Percentiles rank a stretch among this genome's conserved stretches.
phyloP scores from a whole-genome alignment of 305 asterid genomes.

The Solanum hybrid region DNA sequence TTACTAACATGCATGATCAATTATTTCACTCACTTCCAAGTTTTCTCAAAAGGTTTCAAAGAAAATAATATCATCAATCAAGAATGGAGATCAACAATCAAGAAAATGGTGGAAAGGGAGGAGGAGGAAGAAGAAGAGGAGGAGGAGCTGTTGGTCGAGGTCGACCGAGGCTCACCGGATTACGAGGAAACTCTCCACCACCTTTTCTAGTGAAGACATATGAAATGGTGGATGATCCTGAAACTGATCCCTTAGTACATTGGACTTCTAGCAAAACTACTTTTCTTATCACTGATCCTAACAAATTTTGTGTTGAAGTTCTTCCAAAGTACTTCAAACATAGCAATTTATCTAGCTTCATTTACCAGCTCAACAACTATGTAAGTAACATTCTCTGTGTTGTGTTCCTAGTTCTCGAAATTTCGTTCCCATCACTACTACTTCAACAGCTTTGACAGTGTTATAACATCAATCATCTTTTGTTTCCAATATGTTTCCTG shows the following conservation, averaged over 20 bases:
- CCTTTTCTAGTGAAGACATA: slow-evolving; percentile 35
- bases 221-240: slow-evolving; percentile 31
- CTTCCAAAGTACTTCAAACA: slow-evolving; percentile 45
- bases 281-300: slow-evolving; percentile 30
- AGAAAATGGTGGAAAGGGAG: neutral
- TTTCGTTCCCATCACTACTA: neutral
- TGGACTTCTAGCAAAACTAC: slow-evolving; percentile 34
- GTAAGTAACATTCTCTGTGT: slow-evolving; percentile 18
- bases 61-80: neutral
- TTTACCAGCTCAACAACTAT: slow-evolving; percentile 37
- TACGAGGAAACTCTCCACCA: slow-evolving; percentile 16
- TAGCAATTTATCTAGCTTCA: slow-evolving; percentile 39
- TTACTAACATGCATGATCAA: neutral
- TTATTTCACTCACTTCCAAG: neutral
- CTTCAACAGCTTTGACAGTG: neutral
- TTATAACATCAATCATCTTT: neutral
- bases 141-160: neutral
- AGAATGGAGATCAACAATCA: neutral
- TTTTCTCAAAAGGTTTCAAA: neutral
- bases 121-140: neutral
- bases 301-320: slow-evolving; percentile 24
- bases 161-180: neutral
- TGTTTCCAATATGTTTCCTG: neutral
- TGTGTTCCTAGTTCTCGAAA: neutral
- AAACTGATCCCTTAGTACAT: slow-evolving; percentile 16